Percentiles rank a stretch among this genome's conserved stretches.
phyloP scores from a whole-genome alignment of 306 rosid genomes.

The Psophocarpus tetragonolobus region DNA sequence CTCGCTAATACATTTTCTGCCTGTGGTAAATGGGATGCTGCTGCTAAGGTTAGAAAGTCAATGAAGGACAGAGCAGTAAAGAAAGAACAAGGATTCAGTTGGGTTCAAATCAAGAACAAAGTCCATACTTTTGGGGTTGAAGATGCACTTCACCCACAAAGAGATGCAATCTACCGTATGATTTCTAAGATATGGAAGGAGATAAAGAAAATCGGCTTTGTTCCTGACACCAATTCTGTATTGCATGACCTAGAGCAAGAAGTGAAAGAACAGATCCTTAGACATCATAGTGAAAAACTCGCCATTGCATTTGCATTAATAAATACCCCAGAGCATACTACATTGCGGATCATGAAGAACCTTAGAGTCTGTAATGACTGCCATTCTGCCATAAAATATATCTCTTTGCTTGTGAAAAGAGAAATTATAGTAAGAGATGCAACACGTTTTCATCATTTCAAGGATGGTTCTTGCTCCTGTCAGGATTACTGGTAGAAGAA shows the following conservation, averaged over 20 bases:
- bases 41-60: slow-evolving; percentile 76
- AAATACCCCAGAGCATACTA: slow-evolving; percentile 62
- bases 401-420: slow-evolving; percentile 80
- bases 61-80: slow-evolving; percentile 87
- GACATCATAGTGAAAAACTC: slow-evolving; percentile 83
- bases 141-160: slow-evolving; percentile 71
- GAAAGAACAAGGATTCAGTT: slow-evolving; percentile 85
- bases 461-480: slow-evolving; percentile 79
- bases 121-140: slow-evolving; percentile 84
- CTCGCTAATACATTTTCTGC: slow-evolving; percentile 87
- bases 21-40: slow-evolving; percentile 78
- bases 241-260: slow-evolving; percentile 77
- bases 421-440: slow-evolving; percentile 81
- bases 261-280: slow-evolving; percentile 74
- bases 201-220: slow-evolving; percentile 78
- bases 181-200: slow-evolving; percentile 76
- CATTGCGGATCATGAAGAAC: slow-evolving; percentile 78
- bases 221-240: slow-evolving; percentile 61
- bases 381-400: slow-evolving; percentile 80
- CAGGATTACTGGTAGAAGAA: slow-evolving; percentile 75
- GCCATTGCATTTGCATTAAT: slow-evolving; percentile 79
- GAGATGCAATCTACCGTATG: slow-evolving; percentile 65
- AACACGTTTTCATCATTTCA: slow-evolving; percentile 87
- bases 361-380: slow-evolving; percentile 90
- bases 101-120: slow-evolving; percentile 71